Evolutionary conservation across 257 asterid species (phyloP).

Genomic region (Haberlea rhodopensis): DNA sequence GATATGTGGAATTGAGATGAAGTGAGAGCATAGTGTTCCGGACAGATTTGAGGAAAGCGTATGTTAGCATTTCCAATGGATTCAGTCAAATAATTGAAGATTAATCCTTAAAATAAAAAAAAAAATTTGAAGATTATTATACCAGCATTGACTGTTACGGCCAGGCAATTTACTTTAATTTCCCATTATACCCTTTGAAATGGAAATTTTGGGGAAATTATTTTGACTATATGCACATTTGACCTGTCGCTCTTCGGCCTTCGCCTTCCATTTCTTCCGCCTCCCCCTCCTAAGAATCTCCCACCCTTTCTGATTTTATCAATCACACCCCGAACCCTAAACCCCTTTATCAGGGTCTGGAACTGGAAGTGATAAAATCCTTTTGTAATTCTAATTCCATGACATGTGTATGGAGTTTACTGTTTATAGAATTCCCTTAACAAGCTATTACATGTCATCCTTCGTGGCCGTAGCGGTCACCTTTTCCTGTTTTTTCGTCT

Average conservation of each 20-base stretch:
- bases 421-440: conserved; percentile 31
- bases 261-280: conserved; percentile 6
- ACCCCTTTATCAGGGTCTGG: conserved; percentile 28
- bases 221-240: too few relatives aligned
- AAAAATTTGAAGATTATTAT: too few relatives aligned
- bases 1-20: not conserved
- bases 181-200: not conserved
- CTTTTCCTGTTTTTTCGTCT: conserved; percentile 45
- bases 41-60: not conserved
- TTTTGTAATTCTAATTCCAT: conserved; percentile 31
- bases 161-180: not conserved
- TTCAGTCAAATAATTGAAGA: too few relatives aligned
- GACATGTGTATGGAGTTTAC: conserved; percentile 65
- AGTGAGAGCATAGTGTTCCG: too few relatives aligned
- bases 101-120: too few relatives aligned
- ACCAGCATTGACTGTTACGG: too few relatives aligned
- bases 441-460: conserved; percentile 37
- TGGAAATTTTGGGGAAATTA: too few relatives aligned
- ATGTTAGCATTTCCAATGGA: too few relatives aligned
- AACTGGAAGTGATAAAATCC: conserved; percentile 13
- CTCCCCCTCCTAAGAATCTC: conserved; percentile 8
- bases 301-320: conserved; percentile 11
- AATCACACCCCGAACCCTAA: conserved; percentile 13
- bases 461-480: conserved; percentile 46
- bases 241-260: not conserved